Conservation (phyloP, 2,329 filamentous ascomycete species). For the Fusarium compactum region DNA sequence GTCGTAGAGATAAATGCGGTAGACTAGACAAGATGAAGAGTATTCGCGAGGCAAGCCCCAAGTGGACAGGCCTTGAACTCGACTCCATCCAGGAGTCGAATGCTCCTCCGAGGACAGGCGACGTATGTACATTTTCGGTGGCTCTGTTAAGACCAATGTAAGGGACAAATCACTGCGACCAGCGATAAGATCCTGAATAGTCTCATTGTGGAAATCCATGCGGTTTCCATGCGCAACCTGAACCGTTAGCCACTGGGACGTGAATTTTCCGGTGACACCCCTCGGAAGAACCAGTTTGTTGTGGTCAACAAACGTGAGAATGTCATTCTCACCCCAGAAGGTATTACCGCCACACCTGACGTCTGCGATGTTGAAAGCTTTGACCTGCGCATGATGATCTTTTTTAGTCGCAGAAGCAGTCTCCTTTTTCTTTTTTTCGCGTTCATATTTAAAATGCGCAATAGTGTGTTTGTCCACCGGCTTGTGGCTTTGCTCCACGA, state of each 20-base stretch:
- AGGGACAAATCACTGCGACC: slow-evolving; percentile 54
- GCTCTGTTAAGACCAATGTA: slow-evolving; percentile 63
- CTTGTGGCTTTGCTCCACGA: slow-evolving; percentile 52
- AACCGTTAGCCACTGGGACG: slow-evolving; percentile 32
- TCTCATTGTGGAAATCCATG: slow-evolving; percentile 64
- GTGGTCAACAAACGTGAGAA: slow-evolving; percentile 60
- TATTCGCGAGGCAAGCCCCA: slow-evolving; percentile 25
- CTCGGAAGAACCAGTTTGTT: slow-evolving; percentile 31
- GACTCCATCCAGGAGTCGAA: slow-evolving; percentile 38
- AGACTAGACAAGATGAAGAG: slow-evolving; percentile 59
- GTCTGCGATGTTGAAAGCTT: slow-evolving; percentile 29
- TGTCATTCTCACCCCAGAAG: slow-evolving; percentile 49
- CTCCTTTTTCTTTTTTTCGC: slow-evolving; percentile 43
- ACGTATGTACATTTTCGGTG: slow-evolving; percentile 62
- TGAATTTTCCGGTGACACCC: slow-evolving; percentile 19
- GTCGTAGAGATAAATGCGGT: slow-evolving; percentile 50
- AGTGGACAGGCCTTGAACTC: slow-evolving; percentile 47
- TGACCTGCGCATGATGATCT: slow-evolving; percentile 38
- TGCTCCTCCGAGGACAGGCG: background rate
- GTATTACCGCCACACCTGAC: slow-evolving; percentile 63
- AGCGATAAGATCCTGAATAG: slow-evolving; percentile 60
- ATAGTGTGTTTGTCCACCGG: slow-evolving; percentile 42
- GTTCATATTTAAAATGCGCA: slow-evolving; percentile 47
- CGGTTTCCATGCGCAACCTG: slow-evolving; percentile 20
- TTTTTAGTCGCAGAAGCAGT: background rate